Evolutionary conservation across 2,329 filamentous ascomycete genomes (phyloP), one percentile per base, ranked within the genome.

Genomic region (Pseudocercospora pini-densiflorae): DNA sequence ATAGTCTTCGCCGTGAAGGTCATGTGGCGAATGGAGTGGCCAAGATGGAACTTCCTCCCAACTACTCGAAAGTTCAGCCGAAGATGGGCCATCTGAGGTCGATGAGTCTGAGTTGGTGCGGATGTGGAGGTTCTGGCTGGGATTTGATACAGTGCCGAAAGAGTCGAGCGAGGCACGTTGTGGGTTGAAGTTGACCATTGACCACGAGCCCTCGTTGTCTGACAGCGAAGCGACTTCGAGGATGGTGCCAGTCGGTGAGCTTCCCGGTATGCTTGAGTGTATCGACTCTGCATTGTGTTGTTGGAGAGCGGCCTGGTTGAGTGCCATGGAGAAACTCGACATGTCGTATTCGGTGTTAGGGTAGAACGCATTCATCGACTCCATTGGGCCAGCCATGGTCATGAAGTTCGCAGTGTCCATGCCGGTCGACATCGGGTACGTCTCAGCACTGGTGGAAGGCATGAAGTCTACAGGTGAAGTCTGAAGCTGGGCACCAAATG

Each of bases 21-120:
- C 97, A 67, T 89, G 85, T 16, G 93, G 93, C 1, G 94, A 97
- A 82, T 91, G 92, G 65, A 95, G 90, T 23, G 89, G 86, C 79
- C 94, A 92, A 23, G 80, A 68, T 78, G 85, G 81, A 58, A 93
- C 87, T 73, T 97, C 93, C 77, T 96, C 93, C 73, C 91, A 97
- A 81, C 92, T 95, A 70, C 85, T 88, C 82, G 85, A 93, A 78
- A 81, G 92, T 47, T 80, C 78, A 77, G 84, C 90, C 77, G 76
- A 90, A 83, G 79, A 78, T 21, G 78, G 88, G 79, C 73, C 81
- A 68, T 87, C 85, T 4, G 89, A 88, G 36, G 94, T 90, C 0
- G 92, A 95, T 2, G 93, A 95, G 74, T 96, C 92, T 3, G 94
- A 97, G 74, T 91, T 89, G 62, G 90, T 94, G 72, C 94, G 88